Base-by-base conservation (phyloP, 1,284 basidiomycete genomes). In the Coniferiporia weirii region DNA sequence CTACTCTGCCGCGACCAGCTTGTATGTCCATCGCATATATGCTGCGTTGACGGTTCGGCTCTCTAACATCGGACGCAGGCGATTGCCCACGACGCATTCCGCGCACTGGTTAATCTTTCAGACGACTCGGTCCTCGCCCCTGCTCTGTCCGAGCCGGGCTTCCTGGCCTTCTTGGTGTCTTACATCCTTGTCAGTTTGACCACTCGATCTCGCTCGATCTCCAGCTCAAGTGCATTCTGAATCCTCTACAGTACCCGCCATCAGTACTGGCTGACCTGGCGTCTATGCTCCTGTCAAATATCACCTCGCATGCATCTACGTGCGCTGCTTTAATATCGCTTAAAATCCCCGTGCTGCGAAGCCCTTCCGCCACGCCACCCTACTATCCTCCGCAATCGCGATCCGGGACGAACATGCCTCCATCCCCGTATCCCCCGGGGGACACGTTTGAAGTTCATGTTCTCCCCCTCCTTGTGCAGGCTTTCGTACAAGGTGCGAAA, bases 211-310 rank as follows among this genome's bases (percentile, higher is more conserved):
- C 27, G 9, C 35, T 57, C 34, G 8, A 49, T 40, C 43, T 56
- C 44, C 49, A 12, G 9, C 20, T 53, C 22, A 44, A 56, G 17
- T 27, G 35, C 55, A 40, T 38, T 22, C 44, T 35, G 8, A 6
- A 40, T 35, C 32, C 35, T 20, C 1, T 48, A 5, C 66, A 97
- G 95, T 90, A 96, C 73, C 88, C 91, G 5, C 84, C 90, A 63
- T 89, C 95, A 3, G 84, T 92, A 56, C 85, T 98, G 17, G 93
- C 95, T 35, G 96, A 98, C 75, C 83, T 98, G 9, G 94, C 95
- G 1, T 86, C 93, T 35, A 99, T 99, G 97, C 80, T 99, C 1
- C 81, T 99, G 5, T 98, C 95, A 17, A 99, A 99, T 73, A 77
- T 98, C 47, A 93, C 94, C 13, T 84, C 91, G 12, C 85, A 92